Evolutionary conservation across 257 asterid genomes (phyloP).

Genomic region (Solanum chiquidenum): DNA sequence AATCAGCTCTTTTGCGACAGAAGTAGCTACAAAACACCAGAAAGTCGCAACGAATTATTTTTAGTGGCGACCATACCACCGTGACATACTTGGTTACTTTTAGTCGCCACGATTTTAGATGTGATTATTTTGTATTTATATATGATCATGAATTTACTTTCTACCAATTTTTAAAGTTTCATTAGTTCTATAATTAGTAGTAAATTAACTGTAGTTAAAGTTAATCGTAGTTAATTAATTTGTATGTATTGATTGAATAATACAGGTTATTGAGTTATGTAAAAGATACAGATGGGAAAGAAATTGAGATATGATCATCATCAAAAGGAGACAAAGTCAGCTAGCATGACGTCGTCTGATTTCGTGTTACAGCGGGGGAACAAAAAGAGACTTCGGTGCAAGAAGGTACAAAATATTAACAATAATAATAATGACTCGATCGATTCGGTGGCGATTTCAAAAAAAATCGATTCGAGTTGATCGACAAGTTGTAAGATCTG

Average conservation of each 20-base stretch:
- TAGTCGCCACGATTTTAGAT: background rate
- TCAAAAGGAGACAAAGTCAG: slow-evolving; percentile 26
- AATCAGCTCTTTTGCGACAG: too few relatives aligned
- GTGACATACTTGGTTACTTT: too few relatives aligned
- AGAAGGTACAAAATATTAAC: slow-evolving; percentile 40
- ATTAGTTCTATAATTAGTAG: background rate
- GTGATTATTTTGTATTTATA: background rate
- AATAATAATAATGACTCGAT: slow-evolving; percentile 13
- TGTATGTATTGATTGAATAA: background rate
- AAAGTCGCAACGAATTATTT: too few relatives aligned
- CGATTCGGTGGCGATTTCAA: slow-evolving; percentile 33
- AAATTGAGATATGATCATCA: slow-evolving; percentile 30
- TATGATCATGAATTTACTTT: background rate
- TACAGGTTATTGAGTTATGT: slow-evolving; percentile 11
- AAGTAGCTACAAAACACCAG: too few relatives aligned
- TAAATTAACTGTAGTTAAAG: background rate
- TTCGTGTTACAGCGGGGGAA: slow-evolving; percentile 83
- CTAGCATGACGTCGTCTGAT: slow-evolving; percentile 54
- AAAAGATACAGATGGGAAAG: slow-evolving; percentile 51
- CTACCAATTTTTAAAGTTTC: background rate
- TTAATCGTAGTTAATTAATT: slow-evolving; percentile 12
- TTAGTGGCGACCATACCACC: too few relatives aligned
- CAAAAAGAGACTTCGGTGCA: slow-evolving; percentile 70
- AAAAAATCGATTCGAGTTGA: slow-evolving; percentile 35
- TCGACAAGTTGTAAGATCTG: slow-evolving; percentile 59